These are phyloP conservation scores for Lasiodiplodia citricola DNA, from an alignment of 2,329 filamentous ascomycete species.

Conservation along the genomic window DNA sequence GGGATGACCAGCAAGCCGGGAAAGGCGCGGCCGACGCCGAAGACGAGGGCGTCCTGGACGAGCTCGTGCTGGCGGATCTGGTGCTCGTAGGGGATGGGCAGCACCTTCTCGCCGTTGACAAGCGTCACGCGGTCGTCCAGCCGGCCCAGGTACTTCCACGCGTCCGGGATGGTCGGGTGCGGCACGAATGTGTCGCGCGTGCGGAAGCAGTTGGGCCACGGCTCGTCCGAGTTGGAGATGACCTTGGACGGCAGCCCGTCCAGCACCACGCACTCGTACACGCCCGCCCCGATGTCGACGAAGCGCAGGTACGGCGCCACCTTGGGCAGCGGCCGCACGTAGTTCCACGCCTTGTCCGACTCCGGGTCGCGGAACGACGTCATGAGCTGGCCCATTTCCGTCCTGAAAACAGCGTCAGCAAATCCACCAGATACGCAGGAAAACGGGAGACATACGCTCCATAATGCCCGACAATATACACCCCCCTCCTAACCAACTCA, in stretches of 20 bases:
- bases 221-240: conserved; percentile 52
- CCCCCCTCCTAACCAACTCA: conserved; percentile 56
- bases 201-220: conserved; percentile 48
- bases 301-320: conserved; percentile 42
- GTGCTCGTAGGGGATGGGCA: conserved; percentile 58
- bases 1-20: conserved; percentile 62
- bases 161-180: conserved; percentile 50
- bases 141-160: conserved; percentile 55
- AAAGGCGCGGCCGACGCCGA: conserved; percentile 59
- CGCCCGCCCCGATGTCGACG: neutral
- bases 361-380: conserved; percentile 58
- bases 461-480: conserved; percentile 63
- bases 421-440: neutral
- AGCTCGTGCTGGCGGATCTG: conserved; percentile 58
- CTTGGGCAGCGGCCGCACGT: conserved; percentile 53
- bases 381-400: conserved; percentile 67
- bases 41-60: conserved; percentile 63
- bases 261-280: conserved; percentile 32
- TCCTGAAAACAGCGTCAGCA: conserved; percentile 34
- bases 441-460: conserved; percentile 50
- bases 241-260: conserved; percentile 38
- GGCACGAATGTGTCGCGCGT: conserved; percentile 57
- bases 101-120: conserved; percentile 58
- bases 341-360: conserved; percentile 65
- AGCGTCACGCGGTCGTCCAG: conserved; percentile 55